A percentile compares a stretch with the other conserved stretches of the same genome.
Conservation (phyloP, 306 rosid species). For the Echinosophora koreensis region DNA sequence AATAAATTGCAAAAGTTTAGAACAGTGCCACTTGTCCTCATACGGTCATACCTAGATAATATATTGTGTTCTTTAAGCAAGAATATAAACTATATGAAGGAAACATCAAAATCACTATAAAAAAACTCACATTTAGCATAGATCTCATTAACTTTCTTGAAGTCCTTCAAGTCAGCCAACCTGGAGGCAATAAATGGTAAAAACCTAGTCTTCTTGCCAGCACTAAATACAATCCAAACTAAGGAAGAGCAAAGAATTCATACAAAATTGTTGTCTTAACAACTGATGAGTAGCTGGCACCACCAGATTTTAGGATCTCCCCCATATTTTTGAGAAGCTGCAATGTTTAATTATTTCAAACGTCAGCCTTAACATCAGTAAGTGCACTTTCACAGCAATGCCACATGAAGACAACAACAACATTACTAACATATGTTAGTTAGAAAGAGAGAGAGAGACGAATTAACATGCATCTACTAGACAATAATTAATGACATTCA, state of each 20-base stretch:
- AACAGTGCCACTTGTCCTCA: background rate
- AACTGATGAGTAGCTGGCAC: constrained; percentile 79
- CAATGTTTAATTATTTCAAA: constrained; percentile 34
- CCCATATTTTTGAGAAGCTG: constrained; percentile 95
- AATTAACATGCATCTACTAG: background rate
- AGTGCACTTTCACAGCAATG: constrained; percentile 8
- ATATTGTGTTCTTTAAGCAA: constrained; percentile 11
- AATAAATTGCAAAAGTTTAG: background rate
- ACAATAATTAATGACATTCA: constrained; percentile 19
- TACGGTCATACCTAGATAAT: background rate
- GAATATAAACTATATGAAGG: background rate
- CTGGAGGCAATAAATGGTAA: constrained; percentile 59
- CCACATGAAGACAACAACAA: background rate
- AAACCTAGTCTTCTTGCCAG: constrained; percentile 16
- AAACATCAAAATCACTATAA: constrained; percentile 41
- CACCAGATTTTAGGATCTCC: constrained; percentile 89
- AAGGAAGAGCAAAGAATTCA: constrained; percentile 31
- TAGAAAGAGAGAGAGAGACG: background rate
- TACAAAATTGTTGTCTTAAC: constrained; percentile 97
- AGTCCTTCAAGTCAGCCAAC: constrained; percentile 95
- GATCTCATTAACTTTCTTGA: constrained; percentile 82
- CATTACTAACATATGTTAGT: background rate
- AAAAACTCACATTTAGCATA: constrained; percentile 87
- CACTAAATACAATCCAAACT: constrained; percentile 17
- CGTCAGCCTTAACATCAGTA: background rate